phyloP scores from a whole-genome alignment of 2,329 filamentous ascomycete genomes.

The Pestalotiopsis sp. region DNA sequence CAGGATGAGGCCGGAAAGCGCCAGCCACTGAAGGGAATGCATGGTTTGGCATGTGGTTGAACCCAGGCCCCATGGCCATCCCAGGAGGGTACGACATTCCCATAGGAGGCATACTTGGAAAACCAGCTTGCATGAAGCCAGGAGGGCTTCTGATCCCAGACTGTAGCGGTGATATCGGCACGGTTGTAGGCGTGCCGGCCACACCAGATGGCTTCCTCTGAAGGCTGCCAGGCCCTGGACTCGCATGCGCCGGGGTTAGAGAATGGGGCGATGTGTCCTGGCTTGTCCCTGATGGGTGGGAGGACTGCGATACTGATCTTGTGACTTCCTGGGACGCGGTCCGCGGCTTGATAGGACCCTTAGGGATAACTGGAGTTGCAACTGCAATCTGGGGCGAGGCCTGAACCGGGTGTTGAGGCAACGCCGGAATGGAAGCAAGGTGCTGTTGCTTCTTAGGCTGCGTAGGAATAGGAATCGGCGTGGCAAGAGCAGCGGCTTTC shows the following conservation, averaged over 20 bases:
- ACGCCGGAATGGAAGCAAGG: constrained; percentile 46
- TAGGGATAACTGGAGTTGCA: constrained; percentile 80
- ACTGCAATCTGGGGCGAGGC: constrained; percentile 79
- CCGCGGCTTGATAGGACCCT: constrained; percentile 77
- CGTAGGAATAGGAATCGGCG: constrained; percentile 37
- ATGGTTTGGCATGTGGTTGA: constrained; percentile 39
- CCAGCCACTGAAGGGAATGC: constrained; percentile 44
- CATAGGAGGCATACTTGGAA: constrained; percentile 54
- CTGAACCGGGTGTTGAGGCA: constrained; percentile 62
- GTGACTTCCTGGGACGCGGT: constrained; percentile 80
- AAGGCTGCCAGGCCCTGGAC: constrained; percentile 64
- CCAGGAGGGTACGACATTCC: constrained; percentile 55
- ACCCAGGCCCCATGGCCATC: constrained; percentile 58
- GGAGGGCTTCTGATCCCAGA: constrained; percentile 59
- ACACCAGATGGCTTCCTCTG: constrained; percentile 58
- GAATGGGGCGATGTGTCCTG: constrained; percentile 63
- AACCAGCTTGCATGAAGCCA: constrained; percentile 43
- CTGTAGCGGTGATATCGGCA: constrained; percentile 66
- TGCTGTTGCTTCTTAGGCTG: constrained; percentile 45
- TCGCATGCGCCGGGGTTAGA: constrained; percentile 65
- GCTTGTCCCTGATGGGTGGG: constrained; percentile 60
- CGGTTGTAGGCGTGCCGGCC: constrained; percentile 37
- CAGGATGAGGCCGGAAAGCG: constrained; percentile 45
- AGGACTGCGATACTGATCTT: constrained; percentile 68
- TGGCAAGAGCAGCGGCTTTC: constrained; percentile 40